phyloP scores from a whole-genome alignment of 1,139 yeast species.

The Blastobotrys illinoisensis region DNA sequence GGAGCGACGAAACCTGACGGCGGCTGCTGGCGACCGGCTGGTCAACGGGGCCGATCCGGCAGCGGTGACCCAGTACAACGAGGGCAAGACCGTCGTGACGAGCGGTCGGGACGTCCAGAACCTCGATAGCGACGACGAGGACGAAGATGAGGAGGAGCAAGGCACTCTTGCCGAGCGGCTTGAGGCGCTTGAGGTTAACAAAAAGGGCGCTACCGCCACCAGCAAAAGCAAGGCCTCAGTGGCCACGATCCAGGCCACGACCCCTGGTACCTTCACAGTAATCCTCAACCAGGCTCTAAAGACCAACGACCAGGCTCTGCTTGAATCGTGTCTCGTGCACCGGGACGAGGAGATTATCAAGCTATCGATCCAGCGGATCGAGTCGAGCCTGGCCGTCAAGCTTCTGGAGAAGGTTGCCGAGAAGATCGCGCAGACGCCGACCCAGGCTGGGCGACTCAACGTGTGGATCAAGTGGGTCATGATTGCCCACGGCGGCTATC shows the following conservation, averaged over 20 bases:
- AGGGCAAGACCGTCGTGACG: conserved; percentile 51
- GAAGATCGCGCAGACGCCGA: conserved; percentile 62
- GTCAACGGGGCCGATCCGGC: conserved; percentile 64
- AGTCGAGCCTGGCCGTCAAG: conserved; percentile 65
- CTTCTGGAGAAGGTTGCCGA: conserved; percentile 82
- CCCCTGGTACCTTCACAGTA: conserved; percentile 32
- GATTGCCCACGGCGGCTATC: conserved; percentile 82
- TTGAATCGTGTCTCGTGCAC: conserved; percentile 66
- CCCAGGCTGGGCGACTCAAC: conserved; percentile 68
- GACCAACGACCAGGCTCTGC: conserved; percentile 36
- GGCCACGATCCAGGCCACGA: conserved; percentile 11
- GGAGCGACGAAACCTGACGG: conserved; percentile 17
- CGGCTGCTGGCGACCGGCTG: conserved; percentile 18
- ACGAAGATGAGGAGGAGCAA: conserved; percentile 28
- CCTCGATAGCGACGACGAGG: conserved; percentile 34
- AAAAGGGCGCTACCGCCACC: conserved; percentile 18
- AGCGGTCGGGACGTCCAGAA: conserved; percentile 44
- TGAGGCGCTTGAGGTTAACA: conserved; percentile 35
- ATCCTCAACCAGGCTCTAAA: conserved; percentile 38
- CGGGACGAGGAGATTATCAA: conserved; percentile 70
- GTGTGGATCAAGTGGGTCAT: conserved; percentile 93
- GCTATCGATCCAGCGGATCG: conserved; percentile 63
- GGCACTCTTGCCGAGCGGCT: conserved; percentile 38
- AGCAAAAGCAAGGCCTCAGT: conserved; percentile 1
- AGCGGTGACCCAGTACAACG: conserved; percentile 59